These are phyloP conservation scores for Suillus variegatus DNA, from an alignment of 768 basidiomycete genomes.

Conservation along the genomic window DNA sequence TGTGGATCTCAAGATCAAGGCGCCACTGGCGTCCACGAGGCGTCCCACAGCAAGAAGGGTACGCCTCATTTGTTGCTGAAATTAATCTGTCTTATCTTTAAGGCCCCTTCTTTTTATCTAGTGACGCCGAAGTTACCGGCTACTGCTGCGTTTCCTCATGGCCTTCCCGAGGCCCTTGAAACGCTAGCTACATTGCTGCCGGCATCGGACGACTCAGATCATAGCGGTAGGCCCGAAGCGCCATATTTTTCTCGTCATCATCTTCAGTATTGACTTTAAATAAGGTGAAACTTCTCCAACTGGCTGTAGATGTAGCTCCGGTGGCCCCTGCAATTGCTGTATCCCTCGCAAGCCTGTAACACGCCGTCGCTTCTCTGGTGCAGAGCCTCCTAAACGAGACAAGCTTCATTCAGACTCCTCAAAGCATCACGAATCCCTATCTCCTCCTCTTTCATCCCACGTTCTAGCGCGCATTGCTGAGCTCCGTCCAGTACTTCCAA, in stretches of 20 bases:
- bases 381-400: slow-evolving; percentile 31
- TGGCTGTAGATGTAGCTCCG: slow-evolving; percentile 47
- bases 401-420: slow-evolving; percentile 24
- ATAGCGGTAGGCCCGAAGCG: slow-evolving; percentile 62
- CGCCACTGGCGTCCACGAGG: slow-evolving; percentile 10
- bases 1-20: slow-evolving; percentile 42
- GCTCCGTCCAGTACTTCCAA: slow-evolving; percentile 71
- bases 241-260: slow-evolving; percentile 39
- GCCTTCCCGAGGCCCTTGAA: slow-evolving; percentile 70
- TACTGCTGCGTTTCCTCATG: slow-evolving; percentile 79
- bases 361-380: slow-evolving; percentile 33
- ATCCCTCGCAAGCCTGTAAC: slow-evolving; percentile 47
- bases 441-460: slow-evolving; percentile 41
- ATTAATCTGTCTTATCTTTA: slow-evolving; percentile 43
- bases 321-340: slow-evolving; percentile 59
- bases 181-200: slow-evolving; percentile 40
- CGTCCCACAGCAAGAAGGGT: slow-evolving; percentile 63
- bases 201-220: slow-evolving; percentile 61
- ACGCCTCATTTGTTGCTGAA: slow-evolving; percentile 31
- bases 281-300: slow-evolving; percentile 47
- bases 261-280: slow-evolving; percentile 46
- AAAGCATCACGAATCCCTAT: slow-evolving; percentile 13
- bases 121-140: slow-evolving; percentile 62
- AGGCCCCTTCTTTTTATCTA: slow-evolving; percentile 38
- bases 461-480: slow-evolving; percentile 63